Evolutionary conservation across 805 yeast genomes (phyloP).

Genomic region (Pichia nakasei): DNA sequence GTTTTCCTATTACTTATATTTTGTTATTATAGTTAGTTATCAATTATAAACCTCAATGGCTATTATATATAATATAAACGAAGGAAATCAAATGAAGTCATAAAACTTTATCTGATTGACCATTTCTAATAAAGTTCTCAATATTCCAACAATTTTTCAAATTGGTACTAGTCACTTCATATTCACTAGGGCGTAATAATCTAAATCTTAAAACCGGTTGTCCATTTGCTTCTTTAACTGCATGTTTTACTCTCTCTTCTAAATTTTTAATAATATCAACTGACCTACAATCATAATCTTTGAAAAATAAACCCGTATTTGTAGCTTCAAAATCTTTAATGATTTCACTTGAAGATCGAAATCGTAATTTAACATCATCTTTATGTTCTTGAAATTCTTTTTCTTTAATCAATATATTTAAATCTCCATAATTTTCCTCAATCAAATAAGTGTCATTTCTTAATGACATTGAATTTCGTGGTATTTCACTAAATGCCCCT

Average conservation of each 20-base stretch:
- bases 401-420: neutral
- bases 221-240: neutral
- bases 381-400: neutral
- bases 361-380: neutral
- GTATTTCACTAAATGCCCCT: neutral
- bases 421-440: neutral
- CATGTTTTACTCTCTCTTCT: neutral
- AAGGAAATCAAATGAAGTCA: too few species aligned
- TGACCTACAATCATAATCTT: conserved; percentile 3
- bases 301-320: conserved; percentile 2
- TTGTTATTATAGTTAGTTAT: too few species aligned
- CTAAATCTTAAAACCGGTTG: neutral
- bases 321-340: conserved; percentile 3
- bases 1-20: too few species aligned
- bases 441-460: neutral
- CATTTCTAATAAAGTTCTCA: neutral
- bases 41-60: too few species aligned
- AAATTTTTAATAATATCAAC: neutral
- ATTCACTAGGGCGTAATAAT: neutral
- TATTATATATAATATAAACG: too few species aligned
- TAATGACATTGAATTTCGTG: neutral
- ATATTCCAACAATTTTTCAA: conserved; percentile 2
- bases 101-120: neutral
- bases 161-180: neutral
- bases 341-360: neutral